Conservation (phyloP, 345 rosid genomes). For the Melaleuca quinquenervia region DNA sequence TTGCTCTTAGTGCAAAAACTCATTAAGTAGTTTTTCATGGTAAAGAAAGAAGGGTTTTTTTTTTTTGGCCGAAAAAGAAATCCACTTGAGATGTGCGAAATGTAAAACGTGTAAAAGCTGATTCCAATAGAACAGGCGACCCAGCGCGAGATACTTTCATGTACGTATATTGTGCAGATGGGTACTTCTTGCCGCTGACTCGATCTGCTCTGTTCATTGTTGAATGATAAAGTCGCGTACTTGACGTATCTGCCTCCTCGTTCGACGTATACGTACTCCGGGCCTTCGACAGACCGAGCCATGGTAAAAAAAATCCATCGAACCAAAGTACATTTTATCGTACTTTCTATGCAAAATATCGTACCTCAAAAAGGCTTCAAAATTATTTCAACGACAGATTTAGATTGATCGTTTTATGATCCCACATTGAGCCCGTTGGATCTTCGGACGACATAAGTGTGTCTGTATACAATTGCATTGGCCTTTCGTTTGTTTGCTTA, state of each 20-base stretch:
- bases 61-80: background rate
- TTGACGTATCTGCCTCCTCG: too few relatives aligned
- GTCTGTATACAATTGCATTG: background rate
- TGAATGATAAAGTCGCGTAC: background rate
- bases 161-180: background rate
- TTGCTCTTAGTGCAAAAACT: background rate
- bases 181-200: background rate
- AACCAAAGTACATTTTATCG: background rate
- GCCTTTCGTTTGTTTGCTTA: background rate
- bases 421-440: accelerated
- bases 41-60: background rate
- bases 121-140: background rate
- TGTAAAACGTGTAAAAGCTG: background rate
- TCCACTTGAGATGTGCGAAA: background rate
- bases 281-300: background rate
- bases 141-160: background rate
- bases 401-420: background rate
- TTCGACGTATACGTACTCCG: too few relatives aligned
- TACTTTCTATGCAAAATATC: background rate
- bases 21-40: too few relatives aligned
- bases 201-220: background rate
- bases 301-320: accelerated
- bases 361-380: background rate
- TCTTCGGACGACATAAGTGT: accelerated
- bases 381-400: accelerated